phyloP scores from a whole-genome alignment of 768 basidiomycete species.

The Rhodotorula babjevae region DNA sequence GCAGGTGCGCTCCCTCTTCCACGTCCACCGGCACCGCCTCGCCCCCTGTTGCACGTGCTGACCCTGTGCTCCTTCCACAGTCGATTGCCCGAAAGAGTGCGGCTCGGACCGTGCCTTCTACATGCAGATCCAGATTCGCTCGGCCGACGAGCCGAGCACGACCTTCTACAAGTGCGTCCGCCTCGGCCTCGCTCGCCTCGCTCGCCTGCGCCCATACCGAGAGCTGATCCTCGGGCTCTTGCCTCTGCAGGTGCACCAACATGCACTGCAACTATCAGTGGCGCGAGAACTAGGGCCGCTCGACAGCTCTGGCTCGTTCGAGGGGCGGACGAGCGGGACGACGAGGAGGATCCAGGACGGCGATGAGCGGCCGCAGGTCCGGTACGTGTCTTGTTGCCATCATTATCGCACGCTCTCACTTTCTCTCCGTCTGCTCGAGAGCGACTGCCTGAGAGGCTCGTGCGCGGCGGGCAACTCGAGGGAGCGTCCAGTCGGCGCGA shows the following conservation, averaged over 20 bases:
- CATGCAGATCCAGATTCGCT: constrained; percentile 87
- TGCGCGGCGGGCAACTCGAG: too few species aligned
- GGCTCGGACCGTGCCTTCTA: constrained; percentile 82
- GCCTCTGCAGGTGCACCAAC: constrained; percentile 30
- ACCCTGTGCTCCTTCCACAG: constrained; percentile 4
- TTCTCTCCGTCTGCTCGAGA: background rate
- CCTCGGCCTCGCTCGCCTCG: background rate
- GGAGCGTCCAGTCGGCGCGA: too few species aligned
- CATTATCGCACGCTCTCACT: background rate
- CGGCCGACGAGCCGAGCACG: constrained; percentile 43
- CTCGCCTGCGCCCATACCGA: background rate
- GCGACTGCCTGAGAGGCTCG: too few species aligned
- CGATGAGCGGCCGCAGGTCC: background rate
- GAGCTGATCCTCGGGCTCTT: too few species aligned
- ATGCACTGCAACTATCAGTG: constrained; percentile 37
- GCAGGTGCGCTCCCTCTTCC: constrained; percentile 56
- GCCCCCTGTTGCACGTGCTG: too few species aligned
- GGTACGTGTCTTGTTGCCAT: background rate
- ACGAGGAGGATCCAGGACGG: too few species aligned
- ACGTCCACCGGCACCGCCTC: too few species aligned
- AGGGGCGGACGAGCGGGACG: too few species aligned
- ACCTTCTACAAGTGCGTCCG: constrained; percentile 42
- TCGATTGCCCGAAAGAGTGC: constrained; percentile 60
- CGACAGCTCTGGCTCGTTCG: too few species aligned
- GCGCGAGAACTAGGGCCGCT: constrained; percentile 41